These are phyloP conservation scores for Blastobotrys apis DNA, from an alignment of 1,139 yeast species.

Conservation along the genomic window DNA sequence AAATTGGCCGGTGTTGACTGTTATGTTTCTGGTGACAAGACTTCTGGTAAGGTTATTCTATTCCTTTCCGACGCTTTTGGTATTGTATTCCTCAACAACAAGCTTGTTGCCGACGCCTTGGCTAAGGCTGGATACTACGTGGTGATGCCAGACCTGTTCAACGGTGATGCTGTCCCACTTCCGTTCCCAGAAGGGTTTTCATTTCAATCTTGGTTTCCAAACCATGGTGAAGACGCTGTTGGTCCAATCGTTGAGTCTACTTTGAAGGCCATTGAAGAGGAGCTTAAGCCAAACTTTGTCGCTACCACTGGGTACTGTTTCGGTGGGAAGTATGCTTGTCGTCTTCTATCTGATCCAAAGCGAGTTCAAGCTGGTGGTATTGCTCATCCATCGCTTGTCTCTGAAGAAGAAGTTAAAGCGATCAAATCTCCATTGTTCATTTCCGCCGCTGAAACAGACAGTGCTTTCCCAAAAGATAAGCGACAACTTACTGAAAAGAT, in stretches of 20 bases:
- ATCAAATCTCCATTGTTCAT: constrained; percentile 60
- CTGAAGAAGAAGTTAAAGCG: constrained; percentile 57
- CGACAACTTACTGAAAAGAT: constrained; percentile 58
- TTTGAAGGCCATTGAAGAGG: constrained; percentile 42
- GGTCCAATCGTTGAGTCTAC: constrained; percentile 43
- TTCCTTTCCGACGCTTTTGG: constrained; percentile 71
- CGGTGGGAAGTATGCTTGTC: constrained; percentile 69
- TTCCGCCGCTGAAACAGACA: constrained; percentile 69
- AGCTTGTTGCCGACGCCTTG: constrained; percentile 65
- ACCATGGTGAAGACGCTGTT: constrained; percentile 50
- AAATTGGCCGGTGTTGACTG: constrained; percentile 47
- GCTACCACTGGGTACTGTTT: constrained; percentile 76
- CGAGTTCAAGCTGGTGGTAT: constrained; percentile 56
- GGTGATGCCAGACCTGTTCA: constrained; percentile 67
- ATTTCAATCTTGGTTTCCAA: constrained; percentile 47
- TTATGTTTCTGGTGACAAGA: constrained; percentile 53
- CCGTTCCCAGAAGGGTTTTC: constrained; percentile 31
- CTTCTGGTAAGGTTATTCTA: constrained; percentile 47
- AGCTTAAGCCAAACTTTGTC: constrained; percentile 48
- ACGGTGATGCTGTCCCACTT: constrained; percentile 46
- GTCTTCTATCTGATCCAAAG: constrained; percentile 48
- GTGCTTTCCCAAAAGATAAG: constrained; percentile 55
- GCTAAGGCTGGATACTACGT: constrained; percentile 64
- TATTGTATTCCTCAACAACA: constrained; percentile 49
- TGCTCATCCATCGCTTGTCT: constrained; percentile 77